A percentile compares a stretch with the other conserved stretches of the same genome.
Conservation (phyloP, 169 alveolate genomes). For the Ichthyophthirius multifiliis region DNA sequence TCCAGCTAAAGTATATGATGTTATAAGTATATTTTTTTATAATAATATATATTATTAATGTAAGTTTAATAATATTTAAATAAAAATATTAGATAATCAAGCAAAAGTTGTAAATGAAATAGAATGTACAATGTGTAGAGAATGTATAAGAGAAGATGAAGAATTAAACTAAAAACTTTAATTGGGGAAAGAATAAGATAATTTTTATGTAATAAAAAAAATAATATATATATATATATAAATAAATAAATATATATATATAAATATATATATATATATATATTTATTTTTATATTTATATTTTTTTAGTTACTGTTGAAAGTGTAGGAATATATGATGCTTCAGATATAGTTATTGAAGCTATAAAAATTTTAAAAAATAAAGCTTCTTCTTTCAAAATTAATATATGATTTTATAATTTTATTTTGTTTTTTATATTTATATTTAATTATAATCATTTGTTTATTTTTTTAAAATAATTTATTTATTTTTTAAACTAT, state of each 20-base stretch:
- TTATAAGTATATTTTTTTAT: conserved; percentile 57
- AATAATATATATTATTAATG: too few relatives aligned
- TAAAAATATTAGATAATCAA: conserved; percentile 45
- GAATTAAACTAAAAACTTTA: conserved; percentile 55
- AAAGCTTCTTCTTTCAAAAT: conserved; percentile 32
- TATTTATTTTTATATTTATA: neutral
- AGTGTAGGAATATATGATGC: conserved; percentile 71
- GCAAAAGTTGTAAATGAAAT: conserved; percentile 88
- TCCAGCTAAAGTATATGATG: conserved; percentile 95
- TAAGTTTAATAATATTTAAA: too few relatives aligned
- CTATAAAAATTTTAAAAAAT: conserved; percentile 61
- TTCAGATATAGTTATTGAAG: conserved; percentile 61
- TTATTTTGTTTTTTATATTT: too few relatives aligned
- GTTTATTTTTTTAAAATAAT: too few relatives aligned
- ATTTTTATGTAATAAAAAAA: conserved; percentile 52
- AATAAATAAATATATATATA: neutral
- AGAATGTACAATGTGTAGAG: conserved; percentile 97
- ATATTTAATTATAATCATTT: too few relatives aligned
- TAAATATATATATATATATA: neutral
- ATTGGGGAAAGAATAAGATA: conserved; percentile 75
- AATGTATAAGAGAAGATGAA: conserved; percentile 92
- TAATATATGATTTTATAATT: neutral
- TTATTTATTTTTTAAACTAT: too few relatives aligned
- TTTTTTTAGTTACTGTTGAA: conserved; percentile 61
- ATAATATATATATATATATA: neutral